These are phyloP conservation scores for Aspergillus proliferans DNA, from an alignment of 2,329 filamentous ascomycete genomes.

Conservation along the genomic window DNA sequence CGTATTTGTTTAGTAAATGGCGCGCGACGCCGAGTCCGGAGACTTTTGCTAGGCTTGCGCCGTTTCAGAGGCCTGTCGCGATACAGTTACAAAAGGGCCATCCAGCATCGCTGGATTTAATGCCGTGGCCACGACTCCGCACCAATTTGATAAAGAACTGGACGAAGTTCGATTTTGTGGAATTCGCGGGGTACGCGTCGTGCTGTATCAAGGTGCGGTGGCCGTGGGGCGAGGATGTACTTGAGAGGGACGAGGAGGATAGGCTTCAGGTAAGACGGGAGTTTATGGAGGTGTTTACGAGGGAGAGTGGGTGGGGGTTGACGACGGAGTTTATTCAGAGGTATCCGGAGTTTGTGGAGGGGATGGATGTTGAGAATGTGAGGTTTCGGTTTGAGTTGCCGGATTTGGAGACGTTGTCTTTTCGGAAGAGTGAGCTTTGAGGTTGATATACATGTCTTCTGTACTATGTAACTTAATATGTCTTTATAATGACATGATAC, in stretches of 20 bases:
- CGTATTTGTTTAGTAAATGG: slow-evolving; percentile 5
- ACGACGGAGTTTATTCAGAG: slow-evolving; percentile 5
- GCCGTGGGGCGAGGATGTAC: slow-evolving; percentile 7
- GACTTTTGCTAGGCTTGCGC: not conserved
- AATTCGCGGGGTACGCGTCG: slow-evolving; percentile 4
- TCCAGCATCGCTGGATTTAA: not conserved
- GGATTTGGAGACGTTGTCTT: not conserved
- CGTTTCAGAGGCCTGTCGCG: not conserved
- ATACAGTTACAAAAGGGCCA: not conserved
- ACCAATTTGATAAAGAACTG: slow-evolving; percentile 4
- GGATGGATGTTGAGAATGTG: slow-evolving; percentile 5
- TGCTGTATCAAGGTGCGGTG: slow-evolving; percentile 11
- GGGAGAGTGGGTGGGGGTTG: slow-evolving; percentile 6
- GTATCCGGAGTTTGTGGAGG: slow-evolving; percentile 6
- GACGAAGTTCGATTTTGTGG: slow-evolving; percentile 2
- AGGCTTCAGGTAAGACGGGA: slow-evolving; percentile 3
- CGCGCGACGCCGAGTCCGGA: not conserved
- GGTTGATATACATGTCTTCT: too few species aligned
- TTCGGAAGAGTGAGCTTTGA: too few species aligned
- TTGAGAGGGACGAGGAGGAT: slow-evolving; percentile 9
- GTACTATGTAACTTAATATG: not conserved
- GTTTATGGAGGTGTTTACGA: slow-evolving; percentile 9
- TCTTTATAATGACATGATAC: not conserved
- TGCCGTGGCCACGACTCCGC: slow-evolving; percentile 1
- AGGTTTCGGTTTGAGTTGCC: not conserved